Evolutionary conservation across 1,284 basidiomycete genomes (phyloP), one percentile per base, ranked within the genome.

Genomic region (Stygiomarasmius scandens): DNA sequence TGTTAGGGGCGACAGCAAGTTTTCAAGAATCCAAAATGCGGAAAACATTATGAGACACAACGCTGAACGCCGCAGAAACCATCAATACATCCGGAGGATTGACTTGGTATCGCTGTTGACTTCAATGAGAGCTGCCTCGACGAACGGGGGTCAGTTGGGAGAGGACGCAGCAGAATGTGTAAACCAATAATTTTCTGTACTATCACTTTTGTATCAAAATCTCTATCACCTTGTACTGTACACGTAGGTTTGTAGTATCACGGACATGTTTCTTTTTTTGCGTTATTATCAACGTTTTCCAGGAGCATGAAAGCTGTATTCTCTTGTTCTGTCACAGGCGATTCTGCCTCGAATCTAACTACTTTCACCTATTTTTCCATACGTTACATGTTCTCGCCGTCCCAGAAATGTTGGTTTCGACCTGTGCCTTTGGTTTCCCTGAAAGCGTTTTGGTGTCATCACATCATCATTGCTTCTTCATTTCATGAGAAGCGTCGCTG

Each of bases 11-110:
- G 59, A 65, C 1, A 82, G 81, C 61, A 49, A 50, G 20, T 85
- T 83, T 63, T 90, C 89, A 38, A 80, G 76, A 56, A 77, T 83
- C 53, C 62, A 68, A 20, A 75, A 82, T 58, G 80, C 81, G 0
- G 74, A 82, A 2, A 65, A 71, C 10, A 90, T 92, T 58, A 76
- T 87, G 32, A 68, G 77, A 56, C 74, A 70, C 19, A 89, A 90
- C 65, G 65, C 66, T 20, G 72, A 77, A 47, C 69, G 47, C 32
- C 51, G 5, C 49, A 50, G 29, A 52, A 23, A 12, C 49, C 46
- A 54, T 36, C 54, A 45, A 22, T 47, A 48, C 22, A 55, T 55
- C 8, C 48, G 54, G n/a, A 55, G 56, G 41, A 19, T 45, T 3
- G 57, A 61, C 53, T 43, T 61, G 4, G 22, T 56, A 14, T 41